Evolutionary conservation across 345 rosid species (phyloP).

Genomic region (Pistacia vera): DNA sequence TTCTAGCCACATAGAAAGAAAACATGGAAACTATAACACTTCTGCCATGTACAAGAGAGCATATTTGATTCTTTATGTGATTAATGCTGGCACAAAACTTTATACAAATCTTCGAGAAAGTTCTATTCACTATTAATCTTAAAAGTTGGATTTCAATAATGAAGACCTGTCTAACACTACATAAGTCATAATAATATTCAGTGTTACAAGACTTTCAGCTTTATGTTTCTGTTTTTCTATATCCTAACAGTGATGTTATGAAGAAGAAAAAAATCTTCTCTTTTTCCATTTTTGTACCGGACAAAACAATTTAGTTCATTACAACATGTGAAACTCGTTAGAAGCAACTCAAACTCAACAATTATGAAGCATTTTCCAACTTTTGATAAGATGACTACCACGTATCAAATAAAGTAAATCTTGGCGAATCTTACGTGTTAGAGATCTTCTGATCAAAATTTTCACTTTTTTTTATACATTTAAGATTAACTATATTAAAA

Average conservation of each 20-base stretch:
- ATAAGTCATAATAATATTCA: not conserved
- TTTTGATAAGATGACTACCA: not conserved
- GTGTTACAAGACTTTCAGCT: not conserved
- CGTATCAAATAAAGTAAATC: not conserved
- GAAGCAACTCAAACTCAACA: not conserved
- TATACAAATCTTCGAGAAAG: too few relatives aligned
- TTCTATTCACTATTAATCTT: too few relatives aligned
- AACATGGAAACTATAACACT: too few relatives aligned
- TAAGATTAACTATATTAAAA: too few relatives aligned
- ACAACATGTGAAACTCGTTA: not conserved
- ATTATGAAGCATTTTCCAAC: not conserved
- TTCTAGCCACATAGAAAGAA: too few relatives aligned
- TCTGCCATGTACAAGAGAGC: too few relatives aligned
- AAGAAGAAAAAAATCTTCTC: too few relatives aligned
- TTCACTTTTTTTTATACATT: too few relatives aligned
- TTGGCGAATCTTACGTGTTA: too few relatives aligned
- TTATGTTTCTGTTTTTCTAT: conserved; percentile 3
- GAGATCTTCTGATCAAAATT: too few relatives aligned
- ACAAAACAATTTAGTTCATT: not conserved
- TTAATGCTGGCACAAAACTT: too few relatives aligned
- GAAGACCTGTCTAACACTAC: not conserved
- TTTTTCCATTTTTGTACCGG: not conserved
- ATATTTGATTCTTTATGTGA: too few relatives aligned
- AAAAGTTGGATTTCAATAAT: not conserved
- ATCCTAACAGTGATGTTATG: not conserved